phyloP scores from a whole-genome alignment of 768 basidiomycete genomes.

The Suillus spraguei region DNA sequence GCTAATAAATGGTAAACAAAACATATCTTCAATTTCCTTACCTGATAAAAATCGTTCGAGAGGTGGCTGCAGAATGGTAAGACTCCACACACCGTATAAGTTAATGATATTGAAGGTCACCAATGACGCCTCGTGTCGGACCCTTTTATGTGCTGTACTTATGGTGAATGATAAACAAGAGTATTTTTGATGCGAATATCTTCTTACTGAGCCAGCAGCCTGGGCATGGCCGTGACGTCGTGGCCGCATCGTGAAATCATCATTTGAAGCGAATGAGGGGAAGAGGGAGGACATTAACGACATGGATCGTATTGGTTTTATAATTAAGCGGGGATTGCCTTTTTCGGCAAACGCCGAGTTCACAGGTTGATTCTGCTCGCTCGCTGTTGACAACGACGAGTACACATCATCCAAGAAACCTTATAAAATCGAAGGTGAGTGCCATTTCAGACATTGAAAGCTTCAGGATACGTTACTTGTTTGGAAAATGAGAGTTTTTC shows the following conservation, averaged over 20 bases:
- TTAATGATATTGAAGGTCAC: no score
- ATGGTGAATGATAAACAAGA: slow-evolving; percentile 15
- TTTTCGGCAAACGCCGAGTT: slow-evolving; percentile 32
- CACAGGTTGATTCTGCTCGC: slow-evolving; percentile 20
- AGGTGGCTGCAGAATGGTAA: slow-evolving; percentile 48
- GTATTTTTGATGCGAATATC: not conserved
- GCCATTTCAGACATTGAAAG: not conserved
- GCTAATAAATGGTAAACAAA: slow-evolving; percentile 28
- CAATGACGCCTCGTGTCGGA: slow-evolving; percentile 29
- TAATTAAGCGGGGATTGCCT: not conserved
- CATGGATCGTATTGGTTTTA: not conserved
- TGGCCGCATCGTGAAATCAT: not conserved
- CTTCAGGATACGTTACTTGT: not conserved
- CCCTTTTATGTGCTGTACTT: slow-evolving; percentile 28
- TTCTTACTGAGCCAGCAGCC: not conserved
- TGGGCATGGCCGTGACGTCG: not conserved
- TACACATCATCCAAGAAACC: slow-evolving; percentile 19
- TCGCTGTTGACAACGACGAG: slow-evolving; percentile 39
- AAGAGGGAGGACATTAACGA: not conserved
- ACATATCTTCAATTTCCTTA: slow-evolving; percentile 23
- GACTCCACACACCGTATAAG: slow-evolving; percentile 43
- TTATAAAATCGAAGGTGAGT: slow-evolving; percentile 27
- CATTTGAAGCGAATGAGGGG: not conserved
- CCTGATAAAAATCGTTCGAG: slow-evolving; percentile 41
- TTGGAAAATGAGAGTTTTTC: not conserved